These are phyloP conservation scores for Ophiostoma ulmi DNA, from an alignment of 2,329 filamentous ascomycete genomes.

Conservation along the genomic window DNA sequence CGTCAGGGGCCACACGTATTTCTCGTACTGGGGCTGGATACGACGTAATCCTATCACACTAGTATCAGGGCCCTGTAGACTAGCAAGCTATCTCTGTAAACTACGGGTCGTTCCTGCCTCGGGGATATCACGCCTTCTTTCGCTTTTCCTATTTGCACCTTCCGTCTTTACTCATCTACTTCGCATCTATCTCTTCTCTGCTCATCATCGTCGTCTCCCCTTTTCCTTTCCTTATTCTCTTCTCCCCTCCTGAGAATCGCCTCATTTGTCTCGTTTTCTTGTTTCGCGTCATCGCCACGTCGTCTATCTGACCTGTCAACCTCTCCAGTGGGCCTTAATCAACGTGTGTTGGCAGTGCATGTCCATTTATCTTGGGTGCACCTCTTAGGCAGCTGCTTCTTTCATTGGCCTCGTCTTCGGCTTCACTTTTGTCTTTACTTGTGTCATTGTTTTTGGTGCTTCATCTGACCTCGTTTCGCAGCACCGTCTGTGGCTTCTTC, in stretches of 20 bases:
- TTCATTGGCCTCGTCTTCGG: not conserved
- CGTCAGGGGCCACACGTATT: conserved; percentile 5
- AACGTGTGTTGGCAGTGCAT: conserved; percentile 10
- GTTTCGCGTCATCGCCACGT: conserved; percentile 1
- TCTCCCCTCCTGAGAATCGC: not conserved
- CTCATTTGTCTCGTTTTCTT: not conserved
- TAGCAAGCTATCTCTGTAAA: conserved; percentile 7
- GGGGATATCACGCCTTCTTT: conserved; percentile 3
- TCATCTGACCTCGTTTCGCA: not conserved
- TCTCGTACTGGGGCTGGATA: not conserved
- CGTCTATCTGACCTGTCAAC: not conserved
- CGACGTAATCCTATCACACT: conserved; percentile 9
- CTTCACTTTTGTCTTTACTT: not conserved
- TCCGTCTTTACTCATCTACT: not conserved
- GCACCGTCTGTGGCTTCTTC: not conserved
- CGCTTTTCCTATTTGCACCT: not conserved
- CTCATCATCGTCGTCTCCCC: not conserved
- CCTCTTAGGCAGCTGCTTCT: not conserved
- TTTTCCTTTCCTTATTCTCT: not conserved
- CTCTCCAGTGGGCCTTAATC: not conserved
- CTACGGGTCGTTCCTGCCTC: conserved; percentile 12
- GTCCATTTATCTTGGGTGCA: not conserved
- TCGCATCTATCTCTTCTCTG: not conserved
- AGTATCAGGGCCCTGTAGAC: conserved; percentile 1
- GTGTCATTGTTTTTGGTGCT: not conserved